Evolutionary conservation across 2,329 filamentous ascomycete species (phyloP).

Genomic region (Talaromyces piceae): DNA sequence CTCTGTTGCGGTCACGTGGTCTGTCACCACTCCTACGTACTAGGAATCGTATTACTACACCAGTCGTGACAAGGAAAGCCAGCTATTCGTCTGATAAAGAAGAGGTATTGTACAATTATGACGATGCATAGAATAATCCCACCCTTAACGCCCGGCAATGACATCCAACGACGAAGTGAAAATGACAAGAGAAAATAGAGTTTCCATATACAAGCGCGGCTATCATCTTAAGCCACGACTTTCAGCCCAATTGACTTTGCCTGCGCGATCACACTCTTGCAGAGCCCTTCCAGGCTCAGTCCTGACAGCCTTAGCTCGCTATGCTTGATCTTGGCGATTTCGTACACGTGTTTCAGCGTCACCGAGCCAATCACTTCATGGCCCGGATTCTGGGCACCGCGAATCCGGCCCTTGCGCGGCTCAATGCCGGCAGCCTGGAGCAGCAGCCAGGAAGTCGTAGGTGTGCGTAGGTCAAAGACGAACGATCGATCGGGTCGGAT

Average conservation of each 20-base stretch:
- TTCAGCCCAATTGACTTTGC: slow-evolving; percentile 68
- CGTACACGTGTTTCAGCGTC: slow-evolving; percentile 90
- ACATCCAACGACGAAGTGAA: slow-evolving; percentile 1
- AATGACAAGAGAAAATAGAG: too few species aligned
- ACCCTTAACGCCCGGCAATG: slow-evolving; percentile 8
- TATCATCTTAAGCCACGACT: slow-evolving; percentile 58
- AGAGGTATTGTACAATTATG: not conserved
- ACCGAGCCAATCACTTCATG: slow-evolving; percentile 75
- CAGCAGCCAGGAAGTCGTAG: slow-evolving; percentile 85
- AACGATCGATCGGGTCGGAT: slow-evolving; percentile 92
- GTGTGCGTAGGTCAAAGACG: slow-evolving; percentile 85
- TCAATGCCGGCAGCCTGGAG: slow-evolving; percentile 74
- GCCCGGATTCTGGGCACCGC: slow-evolving; percentile 66
- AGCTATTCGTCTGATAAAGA: not conserved
- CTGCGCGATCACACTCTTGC: slow-evolving; percentile 66
- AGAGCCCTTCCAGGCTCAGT: slow-evolving; percentile 61
- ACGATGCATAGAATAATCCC: not conserved
- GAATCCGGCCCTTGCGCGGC: slow-evolving; percentile 62
- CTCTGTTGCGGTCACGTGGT: not conserved
- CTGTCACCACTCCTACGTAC: not conserved
- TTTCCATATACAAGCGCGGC: too few species aligned
- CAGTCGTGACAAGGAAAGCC: not conserved
- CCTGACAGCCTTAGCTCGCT: slow-evolving; percentile 67
- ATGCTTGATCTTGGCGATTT: slow-evolving; percentile 96
- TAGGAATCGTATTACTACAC: not conserved